These are phyloP conservation scores for Kokia cookei DNA, from an alignment of 441 rosid genomes.

Conservation along the genomic window DNA sequence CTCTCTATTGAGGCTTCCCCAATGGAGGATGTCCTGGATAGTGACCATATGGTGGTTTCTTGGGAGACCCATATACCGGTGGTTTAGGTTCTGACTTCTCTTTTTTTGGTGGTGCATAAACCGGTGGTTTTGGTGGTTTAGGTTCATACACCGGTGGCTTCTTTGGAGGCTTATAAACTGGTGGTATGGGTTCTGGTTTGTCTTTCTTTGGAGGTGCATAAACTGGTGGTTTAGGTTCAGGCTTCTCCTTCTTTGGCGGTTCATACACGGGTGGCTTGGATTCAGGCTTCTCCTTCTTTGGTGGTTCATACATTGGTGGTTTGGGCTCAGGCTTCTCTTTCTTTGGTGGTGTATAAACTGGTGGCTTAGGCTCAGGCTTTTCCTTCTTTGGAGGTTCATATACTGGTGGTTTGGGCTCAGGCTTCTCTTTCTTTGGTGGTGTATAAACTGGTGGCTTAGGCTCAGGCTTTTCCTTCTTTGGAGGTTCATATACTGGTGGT, in stretches of 20 bases:
- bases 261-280: no score
- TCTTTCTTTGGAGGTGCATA: no score
- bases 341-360: constrained; percentile 1
- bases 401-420: background rate
- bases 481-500: no score
- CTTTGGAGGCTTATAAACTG: background rate
- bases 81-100: constrained; percentile 3
- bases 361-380: background rate
- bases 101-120: background rate
- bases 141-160: background rate
- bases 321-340: constrained; percentile 5
- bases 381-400: constrained; percentile 12
- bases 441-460: constrained; percentile 1
- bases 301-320: no score
- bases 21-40: constrained; percentile 13
- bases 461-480: background rate
- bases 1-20: background rate
- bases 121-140: constrained; percentile 1
- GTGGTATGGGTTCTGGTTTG: no score
- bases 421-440: constrained; percentile 5
- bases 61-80: background rate
- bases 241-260: no score
- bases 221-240: no score
- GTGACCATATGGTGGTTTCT: background rate
- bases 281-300: no score